Base-by-base conservation (phyloP, 768 basidiomycete genomes). In the Boletus vinaceobasis region DNA sequence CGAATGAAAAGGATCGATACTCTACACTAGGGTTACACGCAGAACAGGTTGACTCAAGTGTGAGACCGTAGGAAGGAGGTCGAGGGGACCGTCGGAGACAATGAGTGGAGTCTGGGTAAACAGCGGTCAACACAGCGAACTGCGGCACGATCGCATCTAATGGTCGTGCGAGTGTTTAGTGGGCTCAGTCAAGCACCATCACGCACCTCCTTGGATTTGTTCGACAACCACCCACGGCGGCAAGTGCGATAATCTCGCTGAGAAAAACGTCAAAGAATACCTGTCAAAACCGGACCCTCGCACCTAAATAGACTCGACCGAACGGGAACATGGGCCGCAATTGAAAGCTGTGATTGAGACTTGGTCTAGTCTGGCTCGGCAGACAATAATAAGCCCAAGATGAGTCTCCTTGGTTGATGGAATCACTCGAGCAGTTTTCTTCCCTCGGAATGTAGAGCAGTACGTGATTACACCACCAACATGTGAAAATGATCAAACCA, bases 121-220 rank as follows among this genome's bases (percentile, higher is more conserved):
- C 50, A 67, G 48, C 65, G 53, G 40, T 52, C 64, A 67, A 65
- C 54, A 67, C 37, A 17, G 19, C 17, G 19, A 27, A 58, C 56
- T 50, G 33, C 55, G 58, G 7, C 8, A 32, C 33, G 52, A 48
- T 60, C 47, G 58, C 32, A 46, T 38, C 47, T 19, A 15, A 8
- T 27, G n/a, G 29, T 19, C 15, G 11, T 9, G 2, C 8, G 21
- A n/a, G 43, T 23, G 45, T 3, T 10, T 5, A 19, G 21, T 33
- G 32, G 9, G 32, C 26, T 35, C 43, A 7, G 23, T 31, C 37
- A 32, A 50, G 23, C 13, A 29, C 19, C 9, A 5, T 35, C 35
- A 39, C 35, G 17, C 33, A 23, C 27, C 39, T 33, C 39, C 53
- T 19, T n/a, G 11, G 11, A 36, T 29, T 15, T 38, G 39, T 33